phyloP scores from a whole-genome alignment of 805 yeast species.

The Suhomyces sp. region DNA sequence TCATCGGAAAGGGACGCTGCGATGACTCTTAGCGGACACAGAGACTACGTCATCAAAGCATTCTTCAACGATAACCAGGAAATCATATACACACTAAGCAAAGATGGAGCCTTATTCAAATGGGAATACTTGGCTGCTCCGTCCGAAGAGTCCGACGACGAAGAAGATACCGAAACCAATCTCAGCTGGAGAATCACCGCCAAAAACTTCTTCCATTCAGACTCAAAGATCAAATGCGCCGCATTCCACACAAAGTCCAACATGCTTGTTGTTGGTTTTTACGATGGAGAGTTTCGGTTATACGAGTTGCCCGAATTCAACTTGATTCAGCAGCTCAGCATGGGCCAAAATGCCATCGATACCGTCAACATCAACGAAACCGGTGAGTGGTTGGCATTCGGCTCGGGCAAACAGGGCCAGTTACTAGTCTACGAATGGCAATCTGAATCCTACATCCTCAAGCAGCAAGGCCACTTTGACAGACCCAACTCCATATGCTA shows the following conservation, averaged over 20 bases:
- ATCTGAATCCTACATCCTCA: constrained; percentile 88
- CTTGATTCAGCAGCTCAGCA: constrained; percentile 78
- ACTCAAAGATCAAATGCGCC: constrained; percentile 72
- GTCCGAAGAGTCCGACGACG: constrained; percentile 41
- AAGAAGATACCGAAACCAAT: constrained; percentile 29
- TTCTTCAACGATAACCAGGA: constrained; percentile 89
- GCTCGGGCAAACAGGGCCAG: constrained; percentile 89
- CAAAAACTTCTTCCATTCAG: constrained; percentile 71
- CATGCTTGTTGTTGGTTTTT: constrained; percentile 82
- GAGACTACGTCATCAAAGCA: constrained; percentile 83
- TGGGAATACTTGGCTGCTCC: constrained; percentile 81
- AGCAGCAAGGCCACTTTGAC: constrained; percentile 97
- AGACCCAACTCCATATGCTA: constrained; percentile 79
- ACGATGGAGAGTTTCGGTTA: constrained; percentile 84
- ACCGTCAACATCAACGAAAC: constrained; percentile 73
- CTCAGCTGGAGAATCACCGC: constrained; percentile 80
- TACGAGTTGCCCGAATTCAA: constrained; percentile 83
- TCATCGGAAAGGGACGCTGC: constrained; percentile 69
- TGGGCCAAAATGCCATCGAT: constrained; percentile 89
- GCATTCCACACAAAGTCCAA: constrained; percentile 75
- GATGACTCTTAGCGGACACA: constrained; percentile 86
- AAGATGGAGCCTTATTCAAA: constrained; percentile 89
- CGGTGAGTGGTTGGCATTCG: constrained; percentile 98
- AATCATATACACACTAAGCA: constrained; percentile 83
- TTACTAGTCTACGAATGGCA: constrained; percentile 98